Evolutionary conservation across 1,284 basidiomycete genomes (phyloP).

Genomic region (Mycena citricolor): DNA sequence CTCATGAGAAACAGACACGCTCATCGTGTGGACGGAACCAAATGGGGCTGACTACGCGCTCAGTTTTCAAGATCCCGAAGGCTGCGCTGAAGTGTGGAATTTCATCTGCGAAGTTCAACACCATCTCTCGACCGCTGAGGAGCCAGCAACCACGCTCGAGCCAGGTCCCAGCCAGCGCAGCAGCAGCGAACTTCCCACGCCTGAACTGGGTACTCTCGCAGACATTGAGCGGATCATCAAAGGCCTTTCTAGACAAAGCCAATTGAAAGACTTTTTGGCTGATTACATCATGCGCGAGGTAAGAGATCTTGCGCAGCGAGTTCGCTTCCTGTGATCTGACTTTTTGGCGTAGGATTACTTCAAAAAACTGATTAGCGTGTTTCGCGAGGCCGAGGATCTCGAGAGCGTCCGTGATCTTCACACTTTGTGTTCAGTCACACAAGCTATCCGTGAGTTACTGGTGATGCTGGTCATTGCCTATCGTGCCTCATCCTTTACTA

Average conservation of each 20-base stretch:
- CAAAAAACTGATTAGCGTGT: constrained; percentile 80
- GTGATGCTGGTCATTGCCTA: constrained; percentile 2
- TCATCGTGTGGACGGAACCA: constrained; percentile 99
- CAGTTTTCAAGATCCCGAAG: constrained; percentile 95
- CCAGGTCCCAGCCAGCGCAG: constrained; percentile 55
- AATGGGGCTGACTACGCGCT: constrained; percentile 94
- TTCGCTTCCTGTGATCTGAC: constrained; percentile 15
- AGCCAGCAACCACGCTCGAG: constrained; percentile 45
- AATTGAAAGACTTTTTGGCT: constrained; percentile 76
- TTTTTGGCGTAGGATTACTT: constrained; percentile 78
- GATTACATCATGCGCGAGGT: constrained; percentile 81
- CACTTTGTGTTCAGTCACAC: constrained; percentile 89
- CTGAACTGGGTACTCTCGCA: constrained; percentile 67
- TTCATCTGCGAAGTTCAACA: constrained; percentile 96
- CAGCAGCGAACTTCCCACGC: constrained; percentile 68
- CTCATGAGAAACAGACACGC: constrained; percentile 65
- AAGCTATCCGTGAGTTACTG: constrained; percentile 80
- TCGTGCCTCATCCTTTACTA: constrained; percentile 36
- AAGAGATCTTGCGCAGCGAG: constrained; percentile 34
- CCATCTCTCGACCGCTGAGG: constrained; percentile 66
- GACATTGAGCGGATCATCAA: constrained; percentile 81
- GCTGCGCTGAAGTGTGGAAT: constrained; percentile 96
- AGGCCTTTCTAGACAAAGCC: constrained; percentile 59
- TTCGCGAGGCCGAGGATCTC: constrained; percentile 88
- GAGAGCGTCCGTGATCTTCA: constrained; percentile 90